Percentiles rank a stretch among this genome's conserved stretches.
These are phyloP conservation scores for Vachellia pachyceras DNA, from an alignment of 306 rosid genomes.

Conservation along the genomic window DNA sequence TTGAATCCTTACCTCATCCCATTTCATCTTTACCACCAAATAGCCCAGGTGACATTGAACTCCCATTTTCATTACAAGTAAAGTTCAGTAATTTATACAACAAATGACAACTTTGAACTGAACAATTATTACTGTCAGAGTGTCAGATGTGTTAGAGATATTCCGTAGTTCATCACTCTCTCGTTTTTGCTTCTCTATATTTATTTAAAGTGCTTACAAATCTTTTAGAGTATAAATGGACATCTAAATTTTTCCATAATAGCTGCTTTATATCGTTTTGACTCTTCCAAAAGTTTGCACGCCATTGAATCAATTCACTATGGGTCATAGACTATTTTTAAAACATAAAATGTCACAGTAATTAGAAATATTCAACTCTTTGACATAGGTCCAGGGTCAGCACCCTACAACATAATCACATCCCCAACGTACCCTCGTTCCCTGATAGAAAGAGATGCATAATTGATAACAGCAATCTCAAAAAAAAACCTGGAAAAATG, in stretches of 20 bases:
- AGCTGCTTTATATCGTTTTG: not conserved
- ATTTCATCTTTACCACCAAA: not conserved
- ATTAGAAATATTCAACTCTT: not conserved
- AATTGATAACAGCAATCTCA: not conserved
- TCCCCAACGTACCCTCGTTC: not conserved
- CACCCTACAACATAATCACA: not conserved
- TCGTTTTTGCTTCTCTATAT: not conserved
- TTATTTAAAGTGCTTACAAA: not conserved
- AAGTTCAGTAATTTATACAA: not conserved
- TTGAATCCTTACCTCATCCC: not conserved
- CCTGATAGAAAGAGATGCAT: not conserved
- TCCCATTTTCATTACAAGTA: not conserved
- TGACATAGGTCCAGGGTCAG: not conserved
- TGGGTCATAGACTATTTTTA: not conserved
- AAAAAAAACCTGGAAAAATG: not conserved
- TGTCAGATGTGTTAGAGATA: not conserved
- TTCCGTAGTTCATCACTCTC: not conserved
- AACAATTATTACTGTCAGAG: not conserved
- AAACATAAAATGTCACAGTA: not conserved
- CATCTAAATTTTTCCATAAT: not conserved
- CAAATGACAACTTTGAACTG: not conserved
- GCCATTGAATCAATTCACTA: not conserved
- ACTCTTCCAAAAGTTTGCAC: not conserved
- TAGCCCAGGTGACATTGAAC: not conserved
- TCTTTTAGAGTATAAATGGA: not conserved